Evolutionary conservation across 331 rosid species (phyloP), one percentile per base, ranked within the genome.

Genomic region (Malus hybrid): DNA sequence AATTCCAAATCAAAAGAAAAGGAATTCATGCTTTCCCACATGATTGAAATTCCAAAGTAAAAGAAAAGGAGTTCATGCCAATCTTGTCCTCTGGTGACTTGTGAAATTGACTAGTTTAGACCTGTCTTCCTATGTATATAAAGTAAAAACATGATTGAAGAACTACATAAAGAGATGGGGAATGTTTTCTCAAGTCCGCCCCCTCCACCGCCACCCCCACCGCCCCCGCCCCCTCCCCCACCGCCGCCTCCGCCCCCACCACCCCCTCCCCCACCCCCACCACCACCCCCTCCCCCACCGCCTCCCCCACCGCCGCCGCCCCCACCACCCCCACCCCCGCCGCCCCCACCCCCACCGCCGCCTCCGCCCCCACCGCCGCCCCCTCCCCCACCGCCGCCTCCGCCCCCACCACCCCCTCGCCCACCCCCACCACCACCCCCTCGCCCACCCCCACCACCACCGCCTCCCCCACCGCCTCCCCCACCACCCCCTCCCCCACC

Each of bases 111-210:
- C 63, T 50, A 16, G 9, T 3, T 12, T 28, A 28, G 16, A 16
- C 44, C 6, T n/a, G 3, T 32, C 0, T 70, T 26, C 15, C 42
- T n/a, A 7, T 20, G 15, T 71, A 56, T 55, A 71, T 33, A 28
- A 34, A 30, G 52, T 11, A 33, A 42, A 0, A 71, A 24, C 32
- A 32, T 48, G 5, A 56, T 12, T 10, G 33, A 36, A 73, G 44
- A 36, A 26, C 7, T 14, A 2, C 44, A 32, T 19, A 29, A 22
- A 68, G 55, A 80, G 28, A 83, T 83, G 87, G 87, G 87, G 2
- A 22, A 22, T 22, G 24, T 22, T 22, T 22, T 22, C 24, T 22
- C 24, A 22, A 22, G 24, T 22, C 24, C 24, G 24, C 36, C 36
- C 8, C 36, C 36, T 0, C 36, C 36, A 0, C 36, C 36, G 0